Conservation (phyloP, 148 eudicot species). For the Rhododendron griersonianum region DNA sequence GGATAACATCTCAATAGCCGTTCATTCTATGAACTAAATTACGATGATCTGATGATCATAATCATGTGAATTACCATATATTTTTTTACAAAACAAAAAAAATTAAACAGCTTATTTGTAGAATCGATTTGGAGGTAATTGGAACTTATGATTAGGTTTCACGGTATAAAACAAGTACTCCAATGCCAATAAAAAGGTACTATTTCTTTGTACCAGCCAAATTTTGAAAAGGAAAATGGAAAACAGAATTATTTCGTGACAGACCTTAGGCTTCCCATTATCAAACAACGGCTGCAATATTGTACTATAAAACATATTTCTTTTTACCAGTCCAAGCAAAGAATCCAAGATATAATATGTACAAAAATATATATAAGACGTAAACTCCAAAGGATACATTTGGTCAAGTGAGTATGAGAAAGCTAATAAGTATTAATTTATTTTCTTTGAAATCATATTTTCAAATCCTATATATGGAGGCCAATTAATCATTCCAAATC, state of each 20-base stretch:
- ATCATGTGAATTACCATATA: not conserved
- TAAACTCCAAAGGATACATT: not conserved
- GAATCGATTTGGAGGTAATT: not conserved
- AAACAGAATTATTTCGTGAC: not conserved
- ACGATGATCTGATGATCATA: not conserved
- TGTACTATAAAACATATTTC: not conserved
- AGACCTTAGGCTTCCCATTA: constrained; percentile 7
- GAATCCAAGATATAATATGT: not conserved
- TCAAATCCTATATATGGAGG: no score
- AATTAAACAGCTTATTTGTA: not conserved
- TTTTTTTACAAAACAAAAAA: not conserved
- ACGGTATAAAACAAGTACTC: not conserved
- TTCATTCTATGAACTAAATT: not conserved
- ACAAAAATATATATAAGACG: not conserved
- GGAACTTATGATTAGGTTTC: not conserved
- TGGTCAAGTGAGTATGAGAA: not conserved
- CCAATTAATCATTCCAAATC: no score
- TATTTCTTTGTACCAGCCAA: not conserved
- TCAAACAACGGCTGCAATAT: not conserved
- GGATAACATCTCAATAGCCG: not conserved
- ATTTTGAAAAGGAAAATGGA: not conserved
- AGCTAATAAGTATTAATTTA: no score
- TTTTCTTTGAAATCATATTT: not conserved
- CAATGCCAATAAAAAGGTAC: not conserved
- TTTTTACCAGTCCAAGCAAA: not conserved